A percentile compares a stretch with the other conserved stretches of the same genome.
phyloP scores from a whole-genome alignment of 1,139 yeast species.

The Suhomyces ambrosiae region DNA sequence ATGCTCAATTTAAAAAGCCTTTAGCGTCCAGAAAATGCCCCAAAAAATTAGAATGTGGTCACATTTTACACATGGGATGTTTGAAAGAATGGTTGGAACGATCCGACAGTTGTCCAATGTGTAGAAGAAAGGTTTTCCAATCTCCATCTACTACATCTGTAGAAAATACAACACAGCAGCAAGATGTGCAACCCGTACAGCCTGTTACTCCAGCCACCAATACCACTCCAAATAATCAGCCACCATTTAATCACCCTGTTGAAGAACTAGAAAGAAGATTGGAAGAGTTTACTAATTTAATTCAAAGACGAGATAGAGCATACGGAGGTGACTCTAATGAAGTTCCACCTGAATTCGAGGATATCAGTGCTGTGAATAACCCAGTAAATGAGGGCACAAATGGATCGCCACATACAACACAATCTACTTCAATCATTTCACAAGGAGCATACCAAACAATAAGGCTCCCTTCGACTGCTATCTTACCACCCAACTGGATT shows the following conservation, averaged over 20 bases:
- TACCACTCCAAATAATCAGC: constrained; percentile 7
- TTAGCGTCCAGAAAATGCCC: constrained; percentile 56
- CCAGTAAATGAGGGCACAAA: no score
- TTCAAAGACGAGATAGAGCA: constrained; percentile 6
- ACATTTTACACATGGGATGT: constrained; percentile 87
- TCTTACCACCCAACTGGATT: constrained; percentile 41
- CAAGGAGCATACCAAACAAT: constrained; percentile 23
- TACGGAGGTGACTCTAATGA: no score
- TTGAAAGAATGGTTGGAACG: constrained; percentile 91
- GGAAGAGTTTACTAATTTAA: constrained; percentile 12
- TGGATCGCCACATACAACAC: not conserved
- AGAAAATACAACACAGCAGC: no score
- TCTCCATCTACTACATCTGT: constrained; percentile 7
- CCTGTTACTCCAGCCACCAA: not conserved
- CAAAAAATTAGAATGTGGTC: constrained; percentile 79
- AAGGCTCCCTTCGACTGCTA: constrained; percentile 27
- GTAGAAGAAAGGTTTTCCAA: constrained; percentile 69
- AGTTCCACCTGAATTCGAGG: no score
- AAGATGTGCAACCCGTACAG: no score
- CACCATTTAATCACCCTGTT: constrained; percentile 12
- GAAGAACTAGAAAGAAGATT: constrained; percentile 13
- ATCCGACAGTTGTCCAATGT: constrained; percentile 89
- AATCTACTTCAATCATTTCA: constrained; percentile 2
- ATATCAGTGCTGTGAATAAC: no score
- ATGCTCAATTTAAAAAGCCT: constrained; percentile 23